Conservation (phyloP, 2,329 filamentous ascomycete species). For the Pseudogymnoascus sp. region DNA sequence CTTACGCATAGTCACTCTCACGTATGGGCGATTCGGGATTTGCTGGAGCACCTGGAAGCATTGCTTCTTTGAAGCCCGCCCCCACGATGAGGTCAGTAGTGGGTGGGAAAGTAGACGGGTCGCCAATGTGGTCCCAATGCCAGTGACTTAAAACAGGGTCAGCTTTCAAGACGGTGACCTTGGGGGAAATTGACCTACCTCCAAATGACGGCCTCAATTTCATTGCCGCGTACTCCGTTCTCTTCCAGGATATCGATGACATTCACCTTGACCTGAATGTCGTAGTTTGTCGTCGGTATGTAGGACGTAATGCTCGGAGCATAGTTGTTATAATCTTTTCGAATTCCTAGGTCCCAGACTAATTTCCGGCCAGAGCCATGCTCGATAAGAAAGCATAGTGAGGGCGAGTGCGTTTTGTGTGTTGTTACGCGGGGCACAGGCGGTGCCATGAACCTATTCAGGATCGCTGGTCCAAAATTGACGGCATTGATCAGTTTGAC, state of each 20-base stretch:
- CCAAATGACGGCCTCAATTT: slow-evolving; percentile 31
- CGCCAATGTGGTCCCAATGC: slow-evolving; percentile 45
- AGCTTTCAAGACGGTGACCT: background rate
- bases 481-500: slow-evolving; percentile 2
- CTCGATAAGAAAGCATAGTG: slow-evolving; percentile 14
- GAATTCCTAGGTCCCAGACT: slow-evolving; percentile 25
- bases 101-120: slow-evolving; percentile 37
- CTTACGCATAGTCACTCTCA: slow-evolving; percentile 28
- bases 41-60: slow-evolving; percentile 39
- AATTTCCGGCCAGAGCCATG: slow-evolving; percentile 18
- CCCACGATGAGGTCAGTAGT: slow-evolving; percentile 42
- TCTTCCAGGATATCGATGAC: slow-evolving; percentile 28
- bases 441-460: slow-evolving; percentile 10
- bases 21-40: slow-evolving; percentile 28
- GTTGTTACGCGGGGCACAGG: slow-evolving; percentile 7
- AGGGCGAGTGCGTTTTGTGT: background rate
- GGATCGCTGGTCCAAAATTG: background rate
- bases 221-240: slow-evolving; percentile 24
- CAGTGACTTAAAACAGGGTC: slow-evolving; percentile 32
- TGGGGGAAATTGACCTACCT: background rate
- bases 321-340: slow-evolving; percentile 27
- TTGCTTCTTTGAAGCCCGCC: slow-evolving; percentile 38
- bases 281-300: slow-evolving; percentile 18
- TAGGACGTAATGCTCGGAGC: slow-evolving; percentile 19
- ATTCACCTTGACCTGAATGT: slow-evolving; percentile 22